Percentiles rank a stretch among this genome's conserved stretches.
Evolutionary conservation across 2,329 filamentous ascomycete genomes (phyloP).

Genomic region (Akanthomyces lecanii): DNA sequence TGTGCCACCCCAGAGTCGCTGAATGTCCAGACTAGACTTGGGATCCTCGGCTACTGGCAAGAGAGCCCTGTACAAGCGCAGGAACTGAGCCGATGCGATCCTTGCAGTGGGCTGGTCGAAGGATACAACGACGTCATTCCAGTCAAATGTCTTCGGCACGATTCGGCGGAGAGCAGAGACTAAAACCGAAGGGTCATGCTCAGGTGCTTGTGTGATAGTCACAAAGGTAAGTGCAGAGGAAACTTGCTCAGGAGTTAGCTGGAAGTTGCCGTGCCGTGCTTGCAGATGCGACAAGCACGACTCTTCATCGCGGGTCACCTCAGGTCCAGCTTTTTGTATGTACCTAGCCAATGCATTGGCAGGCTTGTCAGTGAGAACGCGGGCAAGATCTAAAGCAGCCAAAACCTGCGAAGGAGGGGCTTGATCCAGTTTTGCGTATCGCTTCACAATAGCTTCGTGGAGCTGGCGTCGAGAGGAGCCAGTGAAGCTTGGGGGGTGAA

Average conservation of each 20-base stretch:
- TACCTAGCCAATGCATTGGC: slow-evolving; percentile 56
- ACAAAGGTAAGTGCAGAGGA: slow-evolving; percentile 70
- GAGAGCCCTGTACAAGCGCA: slow-evolving; percentile 74
- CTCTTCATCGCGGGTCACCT: slow-evolving; percentile 73
- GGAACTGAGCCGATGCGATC: slow-evolving; percentile 74
- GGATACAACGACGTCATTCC: slow-evolving; percentile 68
- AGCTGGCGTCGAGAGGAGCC: slow-evolving; percentile 68
- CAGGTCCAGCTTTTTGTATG: slow-evolving; percentile 70
- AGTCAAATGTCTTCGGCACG: slow-evolving; percentile 59
- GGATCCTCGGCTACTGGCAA: slow-evolving; percentile 62
- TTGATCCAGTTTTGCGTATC: slow-evolving; percentile 62
- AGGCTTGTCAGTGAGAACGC: slow-evolving; percentile 57
- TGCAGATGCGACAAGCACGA: slow-evolving; percentile 53
- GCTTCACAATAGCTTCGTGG: slow-evolving; percentile 59
- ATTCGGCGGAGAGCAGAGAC: slow-evolving; percentile 61
- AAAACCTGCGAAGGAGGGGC: slow-evolving; percentile 67
- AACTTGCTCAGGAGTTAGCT: slow-evolving; percentile 76
- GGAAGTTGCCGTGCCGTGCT: slow-evolving; percentile 48
- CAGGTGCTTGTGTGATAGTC: slow-evolving; percentile 53
- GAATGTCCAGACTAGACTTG: slow-evolving; percentile 64
- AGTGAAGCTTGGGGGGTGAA: slow-evolving; percentile 82
- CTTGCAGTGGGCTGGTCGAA: slow-evolving; percentile 78
- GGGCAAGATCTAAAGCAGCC: slow-evolving; percentile 64
- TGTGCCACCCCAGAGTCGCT: slow-evolving; percentile 81
- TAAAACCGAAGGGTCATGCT: slow-evolving; percentile 49